phyloP scores from a whole-genome alignment of 2,329 filamentous ascomycete genomes.

The Periconia sp. region DNA sequence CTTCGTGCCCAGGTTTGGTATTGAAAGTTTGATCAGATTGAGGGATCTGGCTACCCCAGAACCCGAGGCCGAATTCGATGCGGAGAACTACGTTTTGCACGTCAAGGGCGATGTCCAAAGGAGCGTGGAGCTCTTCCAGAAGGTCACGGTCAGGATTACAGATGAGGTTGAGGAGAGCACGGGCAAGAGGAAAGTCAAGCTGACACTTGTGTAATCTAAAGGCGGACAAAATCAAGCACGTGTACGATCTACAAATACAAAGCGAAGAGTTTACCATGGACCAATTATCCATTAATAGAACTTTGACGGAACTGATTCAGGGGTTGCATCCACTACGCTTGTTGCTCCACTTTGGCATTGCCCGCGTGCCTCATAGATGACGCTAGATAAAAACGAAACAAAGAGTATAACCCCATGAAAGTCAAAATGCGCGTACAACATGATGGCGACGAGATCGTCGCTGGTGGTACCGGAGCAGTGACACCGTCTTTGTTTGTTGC shows the following conservation, averaged over 20 bases:
- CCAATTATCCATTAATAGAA: neutral
- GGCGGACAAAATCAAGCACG: neutral
- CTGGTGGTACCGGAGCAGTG: too few relatives aligned
- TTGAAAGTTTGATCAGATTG: constrained; percentile 86
- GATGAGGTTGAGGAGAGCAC: constrained; percentile 93
- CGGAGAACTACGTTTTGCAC: constrained; percentile 77
- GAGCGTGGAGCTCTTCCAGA: constrained; percentile 83
- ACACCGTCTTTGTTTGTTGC: too few relatives aligned
- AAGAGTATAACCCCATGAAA: neutral
- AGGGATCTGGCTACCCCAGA: constrained; percentile 76
- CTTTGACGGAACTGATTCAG: too few relatives aligned
- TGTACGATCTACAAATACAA: neutral
- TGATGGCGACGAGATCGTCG: too few relatives aligned
- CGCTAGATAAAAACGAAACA: neutral
- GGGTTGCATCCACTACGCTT: neutral
- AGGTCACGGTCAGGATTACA: constrained; percentile 83
- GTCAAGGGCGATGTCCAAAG: constrained; percentile 58
- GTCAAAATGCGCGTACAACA: too few relatives aligned
- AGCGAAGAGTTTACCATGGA: neutral
- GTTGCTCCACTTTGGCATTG: too few relatives aligned
- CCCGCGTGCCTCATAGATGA: neutral
- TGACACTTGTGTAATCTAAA: constrained; percentile 53
- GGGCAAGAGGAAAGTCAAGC: constrained; percentile 89
- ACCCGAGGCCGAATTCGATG: constrained; percentile 80
- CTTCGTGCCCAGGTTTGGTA: constrained; percentile 92